A percentile compares a stretch with the other conserved stretches of the same genome.
Evolutionary conservation across 2,329 filamentous ascomycete species (phyloP).

Genomic region (Fusarium albosuccineum): DNA sequence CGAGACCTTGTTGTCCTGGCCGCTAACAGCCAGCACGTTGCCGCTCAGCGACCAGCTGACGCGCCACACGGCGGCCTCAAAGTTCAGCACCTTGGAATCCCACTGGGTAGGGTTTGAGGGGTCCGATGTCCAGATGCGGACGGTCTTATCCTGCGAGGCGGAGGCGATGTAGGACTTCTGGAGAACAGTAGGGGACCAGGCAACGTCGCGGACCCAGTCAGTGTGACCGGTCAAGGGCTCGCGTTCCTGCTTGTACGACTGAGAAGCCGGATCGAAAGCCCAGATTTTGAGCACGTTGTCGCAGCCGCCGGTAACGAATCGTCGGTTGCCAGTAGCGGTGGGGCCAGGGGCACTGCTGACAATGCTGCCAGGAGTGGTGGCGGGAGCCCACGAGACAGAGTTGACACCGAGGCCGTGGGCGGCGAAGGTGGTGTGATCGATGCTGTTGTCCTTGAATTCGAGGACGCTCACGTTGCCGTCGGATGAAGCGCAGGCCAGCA

Average conservation of each 20-base stretch:
- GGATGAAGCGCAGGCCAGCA: conserved; percentile 93
- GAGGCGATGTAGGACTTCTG: conserved; percentile 97
- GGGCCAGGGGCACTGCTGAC: conserved; percentile 77
- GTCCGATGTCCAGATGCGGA: conserved; percentile 94
- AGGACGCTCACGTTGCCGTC: conserved; percentile 95
- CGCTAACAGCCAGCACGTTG: conserved; percentile 94
- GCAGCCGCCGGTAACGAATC: conserved; percentile 94
- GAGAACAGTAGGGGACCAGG: conserved; percentile 95
- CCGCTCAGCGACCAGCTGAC: conserved; percentile 98
- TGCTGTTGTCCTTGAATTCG: conserved; percentile 96
- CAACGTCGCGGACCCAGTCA: conserved; percentile 98
- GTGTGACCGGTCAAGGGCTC: conserved; percentile 82
- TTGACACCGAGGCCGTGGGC: conserved; percentile 97
- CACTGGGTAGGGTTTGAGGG: conserved; percentile 74
- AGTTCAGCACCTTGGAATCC: conserved; percentile 86
- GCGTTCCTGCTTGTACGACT: conserved; percentile 72
- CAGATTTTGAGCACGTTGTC: conserved; percentile 96
- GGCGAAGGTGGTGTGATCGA: conserved; percentile 89
- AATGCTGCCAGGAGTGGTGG: conserved; percentile 84
- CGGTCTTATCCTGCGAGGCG: conserved; percentile 95
- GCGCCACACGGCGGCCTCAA: conserved; percentile 92
- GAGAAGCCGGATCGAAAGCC: conserved; percentile 77
- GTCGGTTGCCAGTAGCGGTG: conserved; percentile 73
- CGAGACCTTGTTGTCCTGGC: conserved; percentile 95
- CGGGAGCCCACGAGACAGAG: conserved; percentile 94